These are phyloP conservation scores for Fusarium goolgardi DNA, from an alignment of 2,329 filamentous ascomycete genomes.

Conservation along the genomic window DNA sequence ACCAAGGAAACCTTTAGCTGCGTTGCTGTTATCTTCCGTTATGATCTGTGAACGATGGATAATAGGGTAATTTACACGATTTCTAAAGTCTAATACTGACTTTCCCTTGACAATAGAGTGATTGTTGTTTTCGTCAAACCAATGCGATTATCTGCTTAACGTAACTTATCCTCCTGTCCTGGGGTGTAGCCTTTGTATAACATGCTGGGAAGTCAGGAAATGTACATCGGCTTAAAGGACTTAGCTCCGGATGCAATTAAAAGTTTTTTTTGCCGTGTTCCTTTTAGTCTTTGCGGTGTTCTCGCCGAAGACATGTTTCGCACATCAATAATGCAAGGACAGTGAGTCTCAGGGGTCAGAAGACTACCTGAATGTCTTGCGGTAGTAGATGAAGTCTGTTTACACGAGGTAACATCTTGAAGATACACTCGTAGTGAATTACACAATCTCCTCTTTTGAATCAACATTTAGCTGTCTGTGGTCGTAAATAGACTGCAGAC, in stretches of 20 bases:
- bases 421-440: background rate
- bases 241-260: background rate
- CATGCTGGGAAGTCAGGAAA: background rate
- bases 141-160: background rate
- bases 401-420: background rate
- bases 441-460: background rate
- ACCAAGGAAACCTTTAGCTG: no score
- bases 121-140: no score
- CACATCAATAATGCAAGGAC: background rate
- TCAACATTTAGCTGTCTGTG: no score
- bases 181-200: background rate
- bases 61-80: background rate
- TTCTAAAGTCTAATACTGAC: no score
- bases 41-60: background rate
- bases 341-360: background rate
- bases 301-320: background rate
- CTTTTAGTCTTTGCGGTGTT: background rate
- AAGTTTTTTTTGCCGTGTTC: background rate
- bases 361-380: background rate
- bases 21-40: background rate
- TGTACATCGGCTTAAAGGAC: no score
- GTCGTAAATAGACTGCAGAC: background rate
- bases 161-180: background rate
- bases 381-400: background rate
- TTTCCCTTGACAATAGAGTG: no score